Evolutionary conservation across 257 asterid species (phyloP).

Genomic region (Plantago major): DNA sequence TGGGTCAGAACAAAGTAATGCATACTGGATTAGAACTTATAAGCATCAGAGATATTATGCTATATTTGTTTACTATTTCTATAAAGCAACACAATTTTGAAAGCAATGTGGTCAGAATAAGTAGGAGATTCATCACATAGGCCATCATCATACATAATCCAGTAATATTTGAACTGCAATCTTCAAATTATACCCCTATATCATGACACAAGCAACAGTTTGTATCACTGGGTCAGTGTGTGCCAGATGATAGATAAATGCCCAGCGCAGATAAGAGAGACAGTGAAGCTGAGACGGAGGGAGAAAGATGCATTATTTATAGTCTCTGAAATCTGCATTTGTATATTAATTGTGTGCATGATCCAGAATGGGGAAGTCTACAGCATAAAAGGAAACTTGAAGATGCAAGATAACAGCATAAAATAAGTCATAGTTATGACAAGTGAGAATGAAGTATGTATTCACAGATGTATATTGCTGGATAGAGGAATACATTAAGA

Average conservation of each 20-base stretch:
- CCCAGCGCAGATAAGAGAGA: no score
- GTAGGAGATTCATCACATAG: constrained; percentile 8
- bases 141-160: constrained; percentile 11
- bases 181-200: no score
- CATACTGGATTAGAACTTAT: constrained; percentile 5
- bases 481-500: not conserved
- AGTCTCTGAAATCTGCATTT: no score
- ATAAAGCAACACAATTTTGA: not conserved
- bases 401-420: not conserved
- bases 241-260: no score
- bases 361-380: no score
- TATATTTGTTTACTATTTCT: not conserved
- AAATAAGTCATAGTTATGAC: not conserved
- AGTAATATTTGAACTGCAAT: not conserved
- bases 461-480: constrained; percentile 3
- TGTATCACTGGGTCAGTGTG: no score
- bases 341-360: no score
- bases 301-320: no score
- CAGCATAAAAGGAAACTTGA: not conserved
- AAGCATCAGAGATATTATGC: constrained; percentile 5
- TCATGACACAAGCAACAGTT: no score
- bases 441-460: not conserved
- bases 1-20: not conserved
- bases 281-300: no score
- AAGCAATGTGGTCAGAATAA: not conserved